Evolutionary conservation across 495 filamentous ascomycete genomes (phyloP), one percentile per base, ranked within the genome.

Genomic region (Evansstolkia leycettana): DNA sequence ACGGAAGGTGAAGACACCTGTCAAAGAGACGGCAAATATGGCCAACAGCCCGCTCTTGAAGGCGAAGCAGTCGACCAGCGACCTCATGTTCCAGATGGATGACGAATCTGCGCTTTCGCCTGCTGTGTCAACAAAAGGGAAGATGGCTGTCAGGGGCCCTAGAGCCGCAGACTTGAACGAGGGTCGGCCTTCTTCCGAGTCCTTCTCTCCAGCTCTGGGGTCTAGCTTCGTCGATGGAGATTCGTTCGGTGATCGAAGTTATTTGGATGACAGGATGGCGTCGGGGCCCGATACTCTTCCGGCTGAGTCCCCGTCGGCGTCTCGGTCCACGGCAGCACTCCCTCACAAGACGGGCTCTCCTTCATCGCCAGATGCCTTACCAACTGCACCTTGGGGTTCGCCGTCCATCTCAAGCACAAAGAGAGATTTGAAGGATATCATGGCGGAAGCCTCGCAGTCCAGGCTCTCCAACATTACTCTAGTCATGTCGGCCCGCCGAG

Each of bases 11-110:
- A 69, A 68, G 41, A 50, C 55, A 26, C 51, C 67, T 4, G 68
- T 69, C 28, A 54, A 45, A 28, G 64, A 64, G 33, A 50, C 51
- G 13, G 67, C 65, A 32, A 58, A 63, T 33, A 55, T 60, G 2
- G 62, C 42, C 10, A 47, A 37, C 23, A 74, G 73, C 36, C 80
- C 81, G 2, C 53, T 67, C 23, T 62, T 89, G n/a, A 71, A 69
- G 37, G 63, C 76, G 0, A 82, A 72, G 40, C 67, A 65, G 14
- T 85, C 80, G 0, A 56, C 64, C 1, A 60, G 63, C n/a, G 86
- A 94, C 42, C 64, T 94, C 25, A 90, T 94, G 64, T 94, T 94
- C 48, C 78, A 86, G 40, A 94, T 94, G 84, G 88, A 94, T 38
- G 85, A 89, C n/a, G 86, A 84, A 27, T 64, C 57, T 28, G 38